phyloP scores from a whole-genome alignment of 2,329 filamentous ascomycete genomes.

The Verticillium albo-atrum region DNA sequence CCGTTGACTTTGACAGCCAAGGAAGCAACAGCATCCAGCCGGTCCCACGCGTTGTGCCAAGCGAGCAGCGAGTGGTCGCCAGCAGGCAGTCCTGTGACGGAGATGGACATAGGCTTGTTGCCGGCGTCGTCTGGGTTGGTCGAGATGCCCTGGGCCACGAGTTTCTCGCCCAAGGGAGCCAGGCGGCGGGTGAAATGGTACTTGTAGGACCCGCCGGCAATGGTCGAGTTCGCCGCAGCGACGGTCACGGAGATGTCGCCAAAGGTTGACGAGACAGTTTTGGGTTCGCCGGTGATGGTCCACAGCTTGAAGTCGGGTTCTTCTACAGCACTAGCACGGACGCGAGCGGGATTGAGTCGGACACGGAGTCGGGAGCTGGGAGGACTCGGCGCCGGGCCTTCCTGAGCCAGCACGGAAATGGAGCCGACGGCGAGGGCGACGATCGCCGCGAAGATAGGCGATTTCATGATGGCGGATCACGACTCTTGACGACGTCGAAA shows the following conservation, averaged over 20 bases:
- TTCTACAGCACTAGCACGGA: constrained; percentile 7
- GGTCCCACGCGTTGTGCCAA: constrained; percentile 26
- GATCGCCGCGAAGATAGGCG: neutral
- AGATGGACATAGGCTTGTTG: constrained; percentile 17
- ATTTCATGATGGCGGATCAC: neutral
- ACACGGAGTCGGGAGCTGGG: constrained; percentile 8
- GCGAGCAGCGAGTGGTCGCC: constrained; percentile 21
- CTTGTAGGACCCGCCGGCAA: constrained; percentile 19
- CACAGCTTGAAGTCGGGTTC: constrained; percentile 11
- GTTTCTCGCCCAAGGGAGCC: constrained; percentile 20
- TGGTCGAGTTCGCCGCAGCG: constrained; percentile 5
- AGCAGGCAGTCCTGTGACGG: constrained; percentile 19
- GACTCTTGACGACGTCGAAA: neutral
- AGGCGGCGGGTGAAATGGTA: constrained; percentile 17
- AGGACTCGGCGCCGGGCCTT: neutral
- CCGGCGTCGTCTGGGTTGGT: constrained; percentile 11
- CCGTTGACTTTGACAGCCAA: constrained; percentile 20
- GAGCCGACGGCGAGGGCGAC: neutral
- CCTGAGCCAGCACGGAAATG: neutral
- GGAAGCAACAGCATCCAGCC: constrained; percentile 13
- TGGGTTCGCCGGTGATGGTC: constrained; percentile 9
- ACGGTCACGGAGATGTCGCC: constrained; percentile 2
- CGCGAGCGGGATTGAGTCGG: constrained; percentile 10
- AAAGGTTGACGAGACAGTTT: constrained; percentile 1
- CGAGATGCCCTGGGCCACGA: constrained; percentile 21